These are phyloP conservation scores for Phytophthora pinifolia DNA, from an alignment of 352 stramenopile genomes.

Conservation along the genomic window DNA sequence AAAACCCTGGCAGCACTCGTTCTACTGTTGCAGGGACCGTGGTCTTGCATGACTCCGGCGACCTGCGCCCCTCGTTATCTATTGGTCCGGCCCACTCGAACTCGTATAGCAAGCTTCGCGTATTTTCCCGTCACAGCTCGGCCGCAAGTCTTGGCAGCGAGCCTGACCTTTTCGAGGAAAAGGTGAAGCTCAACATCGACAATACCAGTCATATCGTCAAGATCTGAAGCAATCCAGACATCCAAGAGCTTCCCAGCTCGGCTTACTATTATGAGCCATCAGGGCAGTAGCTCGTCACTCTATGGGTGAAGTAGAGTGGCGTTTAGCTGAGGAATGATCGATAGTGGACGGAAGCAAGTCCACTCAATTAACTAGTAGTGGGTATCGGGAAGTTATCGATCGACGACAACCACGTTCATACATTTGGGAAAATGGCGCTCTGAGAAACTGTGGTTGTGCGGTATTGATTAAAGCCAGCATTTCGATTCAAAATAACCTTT, in stretches of 20 bases:
- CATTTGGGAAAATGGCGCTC: no score
- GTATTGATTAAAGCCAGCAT: no score
- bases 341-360: no score
- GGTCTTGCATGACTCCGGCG: constrained; percentile 7
- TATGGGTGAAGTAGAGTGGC: no score
- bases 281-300: no score
- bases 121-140: constrained; percentile 22
- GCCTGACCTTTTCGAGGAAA: constrained; percentile 17
- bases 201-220: constrained; percentile 19
- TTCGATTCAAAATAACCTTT: no score
- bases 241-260: background rate
- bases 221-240: constrained; percentile 2
- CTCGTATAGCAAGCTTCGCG: constrained; percentile 26
- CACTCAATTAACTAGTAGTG: no score
- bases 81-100: constrained; percentile 18
- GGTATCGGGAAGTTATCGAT: no score
- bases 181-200: constrained; percentile 25
- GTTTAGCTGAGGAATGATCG: no score
- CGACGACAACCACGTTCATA: no score
- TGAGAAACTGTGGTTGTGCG: no score
- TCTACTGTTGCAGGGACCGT: background rate
- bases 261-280: no score
- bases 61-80: constrained; percentile 14
- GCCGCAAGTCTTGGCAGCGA: constrained; percentile 17
- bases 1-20: background rate